Evolutionary conservation across 306 rosid genomes (phyloP), one percentile per base, ranked within the genome.

Genomic region (Gynostemma pentaphyllum): DNA sequence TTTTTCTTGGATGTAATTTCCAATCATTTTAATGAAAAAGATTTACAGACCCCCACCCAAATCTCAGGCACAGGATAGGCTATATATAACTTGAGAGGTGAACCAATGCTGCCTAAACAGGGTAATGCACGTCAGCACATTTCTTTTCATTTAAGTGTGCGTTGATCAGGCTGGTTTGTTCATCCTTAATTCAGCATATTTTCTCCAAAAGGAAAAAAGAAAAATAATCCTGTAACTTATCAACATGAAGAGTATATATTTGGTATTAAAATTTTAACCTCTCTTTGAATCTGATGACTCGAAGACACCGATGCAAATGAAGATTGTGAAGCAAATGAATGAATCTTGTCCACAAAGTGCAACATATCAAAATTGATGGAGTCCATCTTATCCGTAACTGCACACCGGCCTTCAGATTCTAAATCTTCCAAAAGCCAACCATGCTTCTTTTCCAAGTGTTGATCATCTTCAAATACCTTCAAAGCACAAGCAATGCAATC

Each of bases 391-490:
- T 76, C 81, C 41, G 59, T 74, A 68, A 77, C 56, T 44, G 83
- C 84, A 62, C 97, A 85, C 75, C 85, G 86, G 47, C 76, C 87
- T 47, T 57, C 37, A 39, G 79, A 64, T 75, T 83, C 76, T 59
- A 64, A 69, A 66, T 70, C 48, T 48, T 79, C 78, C 45, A 60
- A 67, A 64, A 72, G 64, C 79, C 68, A 41, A 16, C 18, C 39
- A 51, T 66, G 75, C 68, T 75, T 80, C 67, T 55, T 78, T 47
- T 52, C 78, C 18, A 69, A 68, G 56, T 76, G 81, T 65, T 49
- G 80, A 61, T 77, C 75, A 71, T 80, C 81, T 42, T 84, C 74
- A 37, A 41, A 55, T 45, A 79, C 67, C 72, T 76, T 83, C 50
- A 77, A 44, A 44, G 76, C 76, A 71, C 79, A 72, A 54, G 69